phyloP scores from a whole-genome alignment of 768 basidiomycete genomes.

The Lactarius indigo region DNA sequence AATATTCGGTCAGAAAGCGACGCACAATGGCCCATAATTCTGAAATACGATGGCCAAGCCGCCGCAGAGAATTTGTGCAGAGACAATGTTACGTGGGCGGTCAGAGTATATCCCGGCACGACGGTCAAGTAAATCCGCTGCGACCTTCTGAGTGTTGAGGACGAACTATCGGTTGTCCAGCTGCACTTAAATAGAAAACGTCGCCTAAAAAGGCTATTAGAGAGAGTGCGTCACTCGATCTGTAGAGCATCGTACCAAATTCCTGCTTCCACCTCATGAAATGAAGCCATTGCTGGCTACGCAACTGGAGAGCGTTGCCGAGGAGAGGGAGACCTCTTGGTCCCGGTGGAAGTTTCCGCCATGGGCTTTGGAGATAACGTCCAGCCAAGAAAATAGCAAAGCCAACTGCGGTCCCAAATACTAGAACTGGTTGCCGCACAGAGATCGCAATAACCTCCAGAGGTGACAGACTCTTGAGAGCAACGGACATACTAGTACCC shows the following conservation, averaged over 20 bases:
- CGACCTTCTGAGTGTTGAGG: slow-evolving; percentile 28
- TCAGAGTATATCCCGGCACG: slow-evolving; percentile 23
- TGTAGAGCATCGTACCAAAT: slow-evolving; percentile 3
- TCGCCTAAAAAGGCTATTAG: slow-evolving; percentile 19
- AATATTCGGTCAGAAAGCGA: not conserved
- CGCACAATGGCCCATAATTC: slow-evolving; percentile 21
- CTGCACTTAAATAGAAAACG: slow-evolving; percentile 23
- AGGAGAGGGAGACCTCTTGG: slow-evolving; percentile 21
- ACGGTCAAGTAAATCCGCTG: slow-evolving; percentile 28
- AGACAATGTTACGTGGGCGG: slow-evolving; percentile 21
- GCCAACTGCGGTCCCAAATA: not conserved
- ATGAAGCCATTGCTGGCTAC: slow-evolving; percentile 22
- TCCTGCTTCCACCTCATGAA: slow-evolving; percentile 20
- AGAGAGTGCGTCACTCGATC: not conserved
- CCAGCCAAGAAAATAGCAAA: not conserved
- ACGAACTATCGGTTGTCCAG: slow-evolving; percentile 29
- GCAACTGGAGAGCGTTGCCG: slow-evolving; percentile 18
- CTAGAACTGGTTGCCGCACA: not conserved
- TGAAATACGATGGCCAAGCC: slow-evolving; percentile 22
- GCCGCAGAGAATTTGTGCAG: slow-evolving; percentile 21
- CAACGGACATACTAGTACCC: not conserved
- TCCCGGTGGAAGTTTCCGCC: slow-evolving; percentile 22
- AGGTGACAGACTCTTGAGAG: slow-evolving; percentile 1
- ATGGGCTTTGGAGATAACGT: slow-evolving; percentile 23
- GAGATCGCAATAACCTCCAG: not conserved